phyloP scores from a whole-genome alignment of 2,329 filamentous ascomycete species.

The Parafenestella ontariensis region DNA sequence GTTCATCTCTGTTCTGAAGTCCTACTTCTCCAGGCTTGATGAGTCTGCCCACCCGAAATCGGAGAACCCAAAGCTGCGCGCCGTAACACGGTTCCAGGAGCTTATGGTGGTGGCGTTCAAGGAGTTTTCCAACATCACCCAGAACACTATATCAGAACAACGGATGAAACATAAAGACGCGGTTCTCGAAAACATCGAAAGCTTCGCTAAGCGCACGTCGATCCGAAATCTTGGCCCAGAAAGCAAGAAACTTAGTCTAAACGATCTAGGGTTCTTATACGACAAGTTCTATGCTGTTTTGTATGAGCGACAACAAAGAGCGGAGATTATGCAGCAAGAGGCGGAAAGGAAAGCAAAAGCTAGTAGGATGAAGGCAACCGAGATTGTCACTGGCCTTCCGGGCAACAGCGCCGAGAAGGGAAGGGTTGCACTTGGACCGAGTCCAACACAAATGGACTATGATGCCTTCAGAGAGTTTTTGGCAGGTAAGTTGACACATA shows the following conservation, averaged over 20 bases:
- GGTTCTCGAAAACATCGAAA: constrained; percentile 95
- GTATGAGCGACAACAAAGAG: constrained; percentile 88
- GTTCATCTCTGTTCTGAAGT: constrained; percentile 95
- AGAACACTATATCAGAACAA: constrained; percentile 87
- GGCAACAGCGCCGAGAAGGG: constrained; percentile 74
- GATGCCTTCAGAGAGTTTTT: constrained; percentile 95
- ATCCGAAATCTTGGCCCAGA: constrained; percentile 95
- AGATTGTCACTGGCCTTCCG: constrained; percentile 57
- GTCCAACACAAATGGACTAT: constrained; percentile 95
- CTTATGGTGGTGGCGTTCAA: constrained; percentile 99
- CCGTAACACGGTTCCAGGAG: constrained; percentile 95
- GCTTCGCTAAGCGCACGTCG: constrained; percentile 94
- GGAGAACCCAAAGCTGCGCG: constrained; percentile 90
- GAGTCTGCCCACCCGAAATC: constrained; percentile 96
- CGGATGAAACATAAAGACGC: constrained; percentile 92
- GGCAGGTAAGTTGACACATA: constrained; percentile 57
- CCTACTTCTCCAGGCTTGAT: constrained; percentile 90
- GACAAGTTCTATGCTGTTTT: constrained; percentile 92
- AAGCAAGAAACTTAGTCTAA: constrained; percentile 85
- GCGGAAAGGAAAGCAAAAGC: constrained; percentile 73
- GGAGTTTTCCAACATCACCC: constrained; percentile 94
- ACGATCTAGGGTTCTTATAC: constrained; percentile 89
- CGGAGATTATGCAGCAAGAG: constrained; percentile 70
- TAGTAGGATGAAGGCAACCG: constrained; percentile 62
- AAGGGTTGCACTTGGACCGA: constrained; percentile 85